phyloP scores from a whole-genome alignment of 2,329 filamentous ascomycete species.

The Neofusicoccum cordaticola region DNA sequence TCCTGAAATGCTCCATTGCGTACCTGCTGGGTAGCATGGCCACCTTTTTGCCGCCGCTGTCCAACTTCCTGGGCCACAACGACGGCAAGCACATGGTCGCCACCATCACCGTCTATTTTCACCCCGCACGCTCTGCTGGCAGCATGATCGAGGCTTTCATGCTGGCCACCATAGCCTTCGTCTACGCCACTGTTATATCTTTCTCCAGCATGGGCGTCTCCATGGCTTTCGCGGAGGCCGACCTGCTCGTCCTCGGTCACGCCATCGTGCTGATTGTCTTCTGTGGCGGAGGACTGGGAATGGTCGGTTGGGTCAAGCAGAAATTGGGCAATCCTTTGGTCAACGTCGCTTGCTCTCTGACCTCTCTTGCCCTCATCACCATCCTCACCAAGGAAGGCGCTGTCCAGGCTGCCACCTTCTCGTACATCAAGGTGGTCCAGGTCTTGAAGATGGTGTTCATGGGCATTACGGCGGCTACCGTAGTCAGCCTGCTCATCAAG shows the following conservation, averaged over 20 bases:
- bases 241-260: conserved; percentile 70
- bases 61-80: conserved; percentile 71
- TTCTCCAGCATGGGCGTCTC: conserved; percentile 87
- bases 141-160: conserved; percentile 64
- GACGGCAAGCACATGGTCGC: conserved; percentile 94
- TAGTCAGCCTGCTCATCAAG: conserved; percentile 66
- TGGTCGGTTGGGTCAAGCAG: conserved; percentile 86
- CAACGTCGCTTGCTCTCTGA: conserved; percentile 79
- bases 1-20: conserved; percentile 87
- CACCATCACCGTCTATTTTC: conserved; percentile 92
- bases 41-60: conserved; percentile 74
- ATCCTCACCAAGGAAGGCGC: conserved; percentile 88
- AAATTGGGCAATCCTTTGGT: conserved; percentile 74
- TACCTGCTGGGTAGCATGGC: conserved; percentile 84
- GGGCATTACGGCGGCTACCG: conserved; percentile 54
- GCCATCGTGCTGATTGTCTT: conserved; percentile 77
- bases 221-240: conserved; percentile 68
- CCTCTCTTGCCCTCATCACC: conserved; percentile 85
- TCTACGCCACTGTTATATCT: conserved; percentile 73
- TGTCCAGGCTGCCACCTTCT: conserved; percentile 78
- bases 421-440: conserved; percentile 77
- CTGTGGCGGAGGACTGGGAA: conserved; percentile 79
- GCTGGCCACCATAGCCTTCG: conserved; percentile 72
- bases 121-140: conserved; percentile 81
- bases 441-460: conserved; percentile 53